A percentile compares a stretch with the other conserved stretches of the same genome.
These are phyloP conservation scores for Scalesia atractyloides DNA, from an alignment of 129 eudicot genomes.

Conservation along the genomic window DNA sequence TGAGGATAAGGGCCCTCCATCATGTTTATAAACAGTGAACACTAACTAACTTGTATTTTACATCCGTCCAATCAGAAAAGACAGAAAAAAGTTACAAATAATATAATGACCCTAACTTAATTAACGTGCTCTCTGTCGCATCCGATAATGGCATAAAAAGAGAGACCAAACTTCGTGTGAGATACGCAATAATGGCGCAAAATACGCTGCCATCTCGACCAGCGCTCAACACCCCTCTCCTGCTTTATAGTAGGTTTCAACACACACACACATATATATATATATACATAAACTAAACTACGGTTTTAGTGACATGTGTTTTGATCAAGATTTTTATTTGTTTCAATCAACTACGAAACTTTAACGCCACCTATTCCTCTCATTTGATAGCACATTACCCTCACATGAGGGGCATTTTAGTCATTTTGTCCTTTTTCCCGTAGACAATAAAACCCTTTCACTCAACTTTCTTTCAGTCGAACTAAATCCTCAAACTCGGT, in stretches of 20 bases:
- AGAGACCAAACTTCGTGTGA: conserved; percentile 32
- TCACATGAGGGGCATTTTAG: no score
- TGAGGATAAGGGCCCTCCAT: background rate
- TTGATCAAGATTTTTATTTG: no score
- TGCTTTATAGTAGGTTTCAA: background rate
- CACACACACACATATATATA: no score
- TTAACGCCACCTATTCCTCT: no score
- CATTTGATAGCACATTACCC: no score
- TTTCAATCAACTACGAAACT: no score
- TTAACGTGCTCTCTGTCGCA: conserved; percentile 24
- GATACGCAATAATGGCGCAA: conserved; percentile 33
- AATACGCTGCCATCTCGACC: conserved; percentile 20
- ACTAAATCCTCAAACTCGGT: no score
- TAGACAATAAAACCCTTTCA: no score
- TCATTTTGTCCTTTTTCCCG: no score
- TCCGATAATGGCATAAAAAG: conserved; percentile 4
- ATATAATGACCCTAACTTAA: conserved; percentile 20
- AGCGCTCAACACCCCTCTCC: background rate
- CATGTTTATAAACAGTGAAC: no score
- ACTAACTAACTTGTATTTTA: background rate
- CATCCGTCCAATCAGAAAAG: background rate
- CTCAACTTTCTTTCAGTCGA: no score
- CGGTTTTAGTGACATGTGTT: no score
- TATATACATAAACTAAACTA: background rate
- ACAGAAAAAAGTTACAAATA: background rate